Evolutionary conservation across 2,329 filamentous ascomycete genomes (phyloP).

Genomic region (Aspergillus pseudoterreus): DNA sequence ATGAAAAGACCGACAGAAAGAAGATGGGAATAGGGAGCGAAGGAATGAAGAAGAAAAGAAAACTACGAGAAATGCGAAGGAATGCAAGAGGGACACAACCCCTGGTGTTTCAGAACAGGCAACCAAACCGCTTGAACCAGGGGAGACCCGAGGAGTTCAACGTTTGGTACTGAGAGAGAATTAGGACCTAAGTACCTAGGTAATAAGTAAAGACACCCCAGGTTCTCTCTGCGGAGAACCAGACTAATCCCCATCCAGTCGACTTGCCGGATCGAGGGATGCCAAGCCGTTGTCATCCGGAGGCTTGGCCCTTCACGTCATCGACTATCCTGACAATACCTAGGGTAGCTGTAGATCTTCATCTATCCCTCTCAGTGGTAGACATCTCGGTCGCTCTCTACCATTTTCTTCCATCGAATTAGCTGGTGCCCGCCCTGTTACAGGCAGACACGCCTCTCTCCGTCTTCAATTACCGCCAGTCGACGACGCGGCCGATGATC

Average conservation of each 20-base stretch:
- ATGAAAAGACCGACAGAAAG: background rate
- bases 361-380: background rate
- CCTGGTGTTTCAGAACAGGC: background rate
- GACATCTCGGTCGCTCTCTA: background rate
- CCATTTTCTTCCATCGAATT: background rate
- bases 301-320: slow-evolving; percentile 11
- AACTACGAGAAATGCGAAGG: background rate
- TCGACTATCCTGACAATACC: slow-evolving; percentile 1
- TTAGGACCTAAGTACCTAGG: background rate
- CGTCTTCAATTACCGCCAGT: background rate
- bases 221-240: slow-evolving; percentile 11
- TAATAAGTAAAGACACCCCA: too few species aligned
- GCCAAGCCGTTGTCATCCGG: slow-evolving; percentile 7
- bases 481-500: background rate
- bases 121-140: too few species aligned
- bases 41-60: background rate
- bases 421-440: background rate
- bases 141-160: background rate
- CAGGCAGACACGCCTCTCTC: background rate
- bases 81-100: background rate
- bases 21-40: background rate
- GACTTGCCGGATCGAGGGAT: slow-evolving; percentile 2
- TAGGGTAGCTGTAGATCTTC: background rate
- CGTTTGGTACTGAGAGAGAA: background rate
- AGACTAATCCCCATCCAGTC: background rate